Base-by-base conservation (phyloP, 2,329 filamentous ascomycete genomes). In the Immersiporthe knoxdaviesiana region DNA sequence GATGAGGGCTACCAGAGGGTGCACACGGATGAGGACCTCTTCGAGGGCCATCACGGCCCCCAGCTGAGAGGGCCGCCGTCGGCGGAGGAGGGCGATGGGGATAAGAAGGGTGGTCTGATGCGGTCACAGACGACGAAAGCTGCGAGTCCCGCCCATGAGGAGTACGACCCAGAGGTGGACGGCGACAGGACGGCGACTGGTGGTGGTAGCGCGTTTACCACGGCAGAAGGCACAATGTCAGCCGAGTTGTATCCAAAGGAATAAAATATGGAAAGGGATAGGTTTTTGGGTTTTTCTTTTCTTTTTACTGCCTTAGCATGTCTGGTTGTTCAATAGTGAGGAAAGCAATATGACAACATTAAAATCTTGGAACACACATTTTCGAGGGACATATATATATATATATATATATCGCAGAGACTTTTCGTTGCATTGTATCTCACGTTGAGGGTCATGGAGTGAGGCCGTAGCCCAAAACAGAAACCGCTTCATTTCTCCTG, bases 121-220 rank as follows among this genome's bases (percentile, higher is more conserved):
- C 37, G 64, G 24, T 50, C 54, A 11, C 60, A 61, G n/a, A 47
- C 27, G 0, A 65, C 44, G 30, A 68, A 62, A 61, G 47, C 59
- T 39, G 47, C 60, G 24, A 41, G 52, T 24, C 32, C 65, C 8
- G 65, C 14, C 18, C 66, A 59, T 7, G 68, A 39, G 35, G 68
- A 70, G 64, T 70, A 70, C 50, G 62, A 70, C 37, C 68, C 68
- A 11, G 68, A 70, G 39, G 62, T 65, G n/a, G 66, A 70, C 27
- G 68, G 68, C 30, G 68, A 70, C 30, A 68, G 68, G 56, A 65
- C 63, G 24, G 67, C 54, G 37, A 39, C 35, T 4, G 35, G 58
- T 14, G 67, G 67, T n/a, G 54, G 67, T 32, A 59, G 67, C 24
- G 66, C 67, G 21, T 59, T 63, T 18, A 35, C 52, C 21, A 61